Conservation (phyloP, 352 stramenopile genomes). For the Achlya hypogyna region DNA sequence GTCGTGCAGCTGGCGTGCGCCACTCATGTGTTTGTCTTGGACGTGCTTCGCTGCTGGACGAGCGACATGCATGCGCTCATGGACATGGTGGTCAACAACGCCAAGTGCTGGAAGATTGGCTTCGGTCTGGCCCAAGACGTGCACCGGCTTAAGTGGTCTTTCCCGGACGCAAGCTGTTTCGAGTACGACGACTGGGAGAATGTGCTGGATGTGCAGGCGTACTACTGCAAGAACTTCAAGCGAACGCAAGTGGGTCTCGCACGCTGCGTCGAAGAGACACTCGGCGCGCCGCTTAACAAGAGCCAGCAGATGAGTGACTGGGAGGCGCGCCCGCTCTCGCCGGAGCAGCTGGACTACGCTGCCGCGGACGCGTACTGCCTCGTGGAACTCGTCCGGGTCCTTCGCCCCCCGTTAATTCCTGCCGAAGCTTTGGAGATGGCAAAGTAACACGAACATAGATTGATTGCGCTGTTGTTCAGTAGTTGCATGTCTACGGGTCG, state of each 20-base stretch:
- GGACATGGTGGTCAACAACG: conserved; percentile 42
- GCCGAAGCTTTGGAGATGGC: background rate
- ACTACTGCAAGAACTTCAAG: background rate
- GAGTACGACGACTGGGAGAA: conserved; percentile 39
- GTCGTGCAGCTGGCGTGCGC: conserved; percentile 59
- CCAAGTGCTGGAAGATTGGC: conserved; percentile 43
- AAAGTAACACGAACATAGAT: background rate
- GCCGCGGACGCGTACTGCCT: conserved; percentile 65
- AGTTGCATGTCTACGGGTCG: background rate
- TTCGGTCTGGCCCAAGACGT: conserved; percentile 61
- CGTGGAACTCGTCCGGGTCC: conserved; percentile 46
- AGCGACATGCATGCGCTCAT: conserved; percentile 63
- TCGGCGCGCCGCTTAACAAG: conserved; percentile 55
- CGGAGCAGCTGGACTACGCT: conserved; percentile 59
- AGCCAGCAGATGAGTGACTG: conserved; percentile 67
- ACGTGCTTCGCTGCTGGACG: conserved; percentile 41
- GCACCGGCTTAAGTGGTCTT: conserved; percentile 56
- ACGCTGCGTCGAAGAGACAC: conserved; percentile 38
- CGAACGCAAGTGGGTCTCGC: conserved; percentile 38
- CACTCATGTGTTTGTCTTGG: conserved; percentile 60
- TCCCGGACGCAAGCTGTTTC: conserved; percentile 55
- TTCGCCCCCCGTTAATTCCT: background rate
- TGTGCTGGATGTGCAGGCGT: conserved; percentile 37
- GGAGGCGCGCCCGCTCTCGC: conserved; percentile 47
- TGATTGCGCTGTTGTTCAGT: background rate